phyloP scores from a whole-genome alignment of 2,329 filamentous ascomycete genomes.

The Tolypocladium cylindrosporum region DNA sequence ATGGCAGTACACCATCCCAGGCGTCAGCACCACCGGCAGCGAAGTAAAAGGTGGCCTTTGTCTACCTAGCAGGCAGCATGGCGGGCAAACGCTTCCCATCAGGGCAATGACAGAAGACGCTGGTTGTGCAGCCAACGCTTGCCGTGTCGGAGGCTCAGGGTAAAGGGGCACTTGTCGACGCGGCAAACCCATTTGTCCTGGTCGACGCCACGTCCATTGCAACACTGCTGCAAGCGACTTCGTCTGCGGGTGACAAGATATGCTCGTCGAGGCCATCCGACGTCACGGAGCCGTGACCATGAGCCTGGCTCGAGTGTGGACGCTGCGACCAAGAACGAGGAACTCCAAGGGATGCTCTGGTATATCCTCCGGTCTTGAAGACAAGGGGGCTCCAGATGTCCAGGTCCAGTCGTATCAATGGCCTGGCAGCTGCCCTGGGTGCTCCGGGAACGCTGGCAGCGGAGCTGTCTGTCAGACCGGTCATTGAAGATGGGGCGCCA shows the following conservation, averaged over 20 bases:
- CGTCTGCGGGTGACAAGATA: background rate
- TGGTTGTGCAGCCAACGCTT: background rate
- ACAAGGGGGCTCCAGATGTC: constrained; percentile 21
- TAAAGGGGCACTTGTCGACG: constrained; percentile 22
- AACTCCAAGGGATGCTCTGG: constrained; percentile 47
- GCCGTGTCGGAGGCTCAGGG: constrained; percentile 12
- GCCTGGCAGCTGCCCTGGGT: constrained; percentile 32
- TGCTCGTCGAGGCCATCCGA: constrained; percentile 15
- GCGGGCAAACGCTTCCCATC: constrained; percentile 50
- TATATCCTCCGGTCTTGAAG: constrained; percentile 21
- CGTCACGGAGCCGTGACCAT: no score
- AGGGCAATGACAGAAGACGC: constrained; percentile 34
- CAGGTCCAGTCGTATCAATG: constrained; percentile 37
- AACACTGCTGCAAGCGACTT: background rate
- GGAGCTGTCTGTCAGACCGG: constrained; percentile 4
- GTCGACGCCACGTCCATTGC: constrained; percentile 26
- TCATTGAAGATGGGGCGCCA: no score
- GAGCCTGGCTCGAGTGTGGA: no score
- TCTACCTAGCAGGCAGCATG: constrained; percentile 49
- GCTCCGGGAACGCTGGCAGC: constrained; percentile 29
- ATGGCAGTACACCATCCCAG: constrained; percentile 47
- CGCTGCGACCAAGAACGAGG: constrained; percentile 10
- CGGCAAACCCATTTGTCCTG: constrained; percentile 34
- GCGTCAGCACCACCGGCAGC: constrained; percentile 42
- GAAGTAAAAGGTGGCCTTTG: constrained; percentile 48